phyloP scores from a whole-genome alignment of 2,329 filamentous ascomycete species.

The Fusarium ramigenum region DNA sequence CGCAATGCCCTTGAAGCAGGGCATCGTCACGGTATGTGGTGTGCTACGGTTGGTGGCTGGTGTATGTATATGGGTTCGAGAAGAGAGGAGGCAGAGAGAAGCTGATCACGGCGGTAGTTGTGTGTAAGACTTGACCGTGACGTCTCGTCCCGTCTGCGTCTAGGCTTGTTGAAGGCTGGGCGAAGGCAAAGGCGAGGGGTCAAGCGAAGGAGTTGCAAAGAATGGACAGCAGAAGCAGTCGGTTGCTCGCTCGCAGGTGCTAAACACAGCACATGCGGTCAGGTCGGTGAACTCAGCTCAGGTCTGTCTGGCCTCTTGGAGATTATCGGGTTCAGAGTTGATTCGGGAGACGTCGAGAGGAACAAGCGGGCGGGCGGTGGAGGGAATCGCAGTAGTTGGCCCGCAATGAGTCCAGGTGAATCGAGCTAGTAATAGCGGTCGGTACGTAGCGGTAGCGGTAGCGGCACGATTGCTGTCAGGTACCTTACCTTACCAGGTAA shows the following conservation, averaged over 20 bases:
- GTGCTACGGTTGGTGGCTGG: conserved; percentile 14
- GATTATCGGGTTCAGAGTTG: conserved; percentile 31
- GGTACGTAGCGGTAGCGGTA: conserved; percentile 29
- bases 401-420: conserved; percentile 31
- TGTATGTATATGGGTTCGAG: conserved; percentile 23
- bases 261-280: conserved; percentile 24
- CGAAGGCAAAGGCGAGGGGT: neutral
- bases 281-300: conserved; percentile 33
- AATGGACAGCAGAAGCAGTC: conserved; percentile 29
- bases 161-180: conserved; percentile 18
- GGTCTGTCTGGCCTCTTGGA: conserved; percentile 29
- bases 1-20: conserved; percentile 99
- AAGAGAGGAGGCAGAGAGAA: conserved; percentile 29
- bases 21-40: conserved; percentile 64
- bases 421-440: conserved; percentile 28
- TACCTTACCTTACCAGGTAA: conserved; percentile 17
- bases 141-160: conserved; percentile 11
- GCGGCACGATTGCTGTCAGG: conserved; percentile 28
- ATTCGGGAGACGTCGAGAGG: conserved; percentile 39
- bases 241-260: conserved; percentile 25
- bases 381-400: conserved; percentile 33
- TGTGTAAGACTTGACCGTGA: conserved; percentile 21
- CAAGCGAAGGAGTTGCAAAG: conserved; percentile 9
- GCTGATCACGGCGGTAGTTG: conserved; percentile 19
- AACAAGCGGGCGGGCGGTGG: conserved; percentile 40